phyloP scores from a whole-genome alignment of 106 monocot species.

The Vanilla planifolia region DNA sequence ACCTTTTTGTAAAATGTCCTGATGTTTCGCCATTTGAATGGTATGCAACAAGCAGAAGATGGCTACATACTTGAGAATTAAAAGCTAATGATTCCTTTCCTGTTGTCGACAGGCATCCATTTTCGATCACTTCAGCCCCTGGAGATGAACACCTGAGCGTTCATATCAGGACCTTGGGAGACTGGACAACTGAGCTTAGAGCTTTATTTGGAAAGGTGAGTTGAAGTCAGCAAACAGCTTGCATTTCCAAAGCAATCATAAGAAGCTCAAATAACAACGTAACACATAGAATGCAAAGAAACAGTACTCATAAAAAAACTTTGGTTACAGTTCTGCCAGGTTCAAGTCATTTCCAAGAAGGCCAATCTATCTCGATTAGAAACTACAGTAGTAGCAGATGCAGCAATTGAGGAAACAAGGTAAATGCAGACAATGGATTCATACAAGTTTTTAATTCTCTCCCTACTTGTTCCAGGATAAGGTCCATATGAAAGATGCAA shows the following conservation, averaged over 20 bases:
- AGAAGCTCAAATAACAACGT: background rate
- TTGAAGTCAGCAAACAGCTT: too few relatives aligned
- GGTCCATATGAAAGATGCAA: background rate
- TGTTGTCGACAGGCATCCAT: slow-evolving; percentile 64
- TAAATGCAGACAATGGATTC: slow-evolving; percentile 12
- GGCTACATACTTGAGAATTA: background rate
- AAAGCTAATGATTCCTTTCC: slow-evolving; percentile 1
- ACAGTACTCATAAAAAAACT: background rate
- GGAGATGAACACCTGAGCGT: slow-evolving; percentile 81
- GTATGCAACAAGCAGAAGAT: slow-evolving; percentile 21
- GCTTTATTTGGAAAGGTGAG: slow-evolving; percentile 82
- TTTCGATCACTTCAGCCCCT: slow-evolving; percentile 96
- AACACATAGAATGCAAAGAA: background rate
- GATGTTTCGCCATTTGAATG: slow-evolving; percentile 92
- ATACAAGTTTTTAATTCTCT: background rate
- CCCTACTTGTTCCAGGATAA: background rate
- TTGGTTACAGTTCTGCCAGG: slow-evolving; percentile 52
- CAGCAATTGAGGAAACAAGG: slow-evolving; percentile 46
- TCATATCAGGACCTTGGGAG: slow-evolving; percentile 88
- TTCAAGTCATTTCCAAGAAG: slow-evolving; percentile 51
- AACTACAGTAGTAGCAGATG: slow-evolving; percentile 81
- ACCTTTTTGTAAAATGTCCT: slow-evolving; percentile 91
- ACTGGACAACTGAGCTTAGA: slow-evolving; percentile 86
- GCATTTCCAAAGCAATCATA: background rate
- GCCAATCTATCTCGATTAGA: slow-evolving; percentile 73